Conservation (phyloP, 306 rosid species). For the Cyamopsis tetragonoloba region DNA sequence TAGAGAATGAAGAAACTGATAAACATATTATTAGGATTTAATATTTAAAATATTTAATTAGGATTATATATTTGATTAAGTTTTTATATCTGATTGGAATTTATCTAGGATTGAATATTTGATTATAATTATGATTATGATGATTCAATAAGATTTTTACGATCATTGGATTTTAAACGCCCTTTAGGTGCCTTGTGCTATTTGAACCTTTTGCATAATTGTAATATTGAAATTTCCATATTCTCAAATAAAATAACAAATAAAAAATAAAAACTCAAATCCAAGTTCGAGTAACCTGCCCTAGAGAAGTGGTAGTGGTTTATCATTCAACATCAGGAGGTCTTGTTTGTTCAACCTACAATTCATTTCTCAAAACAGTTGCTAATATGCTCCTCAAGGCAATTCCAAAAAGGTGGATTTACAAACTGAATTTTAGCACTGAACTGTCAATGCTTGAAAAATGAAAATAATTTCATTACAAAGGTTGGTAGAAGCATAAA, state of each 20-base stretch:
- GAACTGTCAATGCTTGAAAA: neutral
- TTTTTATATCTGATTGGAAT: neutral
- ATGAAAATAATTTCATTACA: neutral
- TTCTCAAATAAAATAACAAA: neutral
- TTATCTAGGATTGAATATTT: neutral
- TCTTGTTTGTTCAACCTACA: neutral
- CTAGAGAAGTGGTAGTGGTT: neutral
- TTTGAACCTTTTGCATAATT: neutral
- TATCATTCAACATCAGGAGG: neutral
- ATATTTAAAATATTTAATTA: neutral
- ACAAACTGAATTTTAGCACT: neutral
- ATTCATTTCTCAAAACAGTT: neutral
- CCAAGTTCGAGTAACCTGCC: neutral
- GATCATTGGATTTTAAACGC: neutral
- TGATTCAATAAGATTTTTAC: neutral
- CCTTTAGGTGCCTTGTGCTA: neutral
- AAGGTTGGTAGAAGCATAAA: neutral
- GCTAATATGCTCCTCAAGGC: neutral
- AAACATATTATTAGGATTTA: neutral
- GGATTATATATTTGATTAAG: neutral
- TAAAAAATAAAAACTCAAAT: neutral
- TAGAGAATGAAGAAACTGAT: neutral
- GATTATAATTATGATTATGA: neutral
- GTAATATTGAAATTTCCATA: neutral
- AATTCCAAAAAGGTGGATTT: neutral